Evolutionary conservation across 768 basidiomycete genomes (phyloP).

Genomic region (Suillus hirtellus): DNA sequence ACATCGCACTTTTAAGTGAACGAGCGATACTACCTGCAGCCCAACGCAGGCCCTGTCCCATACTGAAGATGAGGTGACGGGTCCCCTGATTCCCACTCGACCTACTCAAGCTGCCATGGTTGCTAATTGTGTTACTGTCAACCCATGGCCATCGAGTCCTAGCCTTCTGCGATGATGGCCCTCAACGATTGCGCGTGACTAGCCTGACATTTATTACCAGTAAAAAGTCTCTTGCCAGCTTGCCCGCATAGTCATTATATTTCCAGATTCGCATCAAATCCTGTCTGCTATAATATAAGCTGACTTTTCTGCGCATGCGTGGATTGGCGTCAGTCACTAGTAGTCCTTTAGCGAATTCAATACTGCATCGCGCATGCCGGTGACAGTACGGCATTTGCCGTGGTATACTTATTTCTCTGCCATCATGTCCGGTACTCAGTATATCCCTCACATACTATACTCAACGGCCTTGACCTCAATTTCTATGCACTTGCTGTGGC

Average conservation of each 20-base stretch:
- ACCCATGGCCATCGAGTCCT: not conserved
- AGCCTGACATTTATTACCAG: not conserved
- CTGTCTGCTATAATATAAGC: not conserved
- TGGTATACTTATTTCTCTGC: not conserved
- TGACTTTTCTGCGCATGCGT: not conserved
- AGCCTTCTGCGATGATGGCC: not conserved
- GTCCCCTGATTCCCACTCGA: not conserved
- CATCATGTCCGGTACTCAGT: constrained; percentile 35
- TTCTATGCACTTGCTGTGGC: constrained; percentile 63
- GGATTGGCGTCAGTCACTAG: not conserved
- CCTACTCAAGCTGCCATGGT: not conserved
- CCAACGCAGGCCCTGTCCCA: not conserved
- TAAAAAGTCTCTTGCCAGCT: not conserved
- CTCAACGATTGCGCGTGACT: not conserved
- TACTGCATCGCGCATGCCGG: not conserved
- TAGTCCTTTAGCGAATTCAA: not conserved
- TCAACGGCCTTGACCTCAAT: constrained; percentile 66
- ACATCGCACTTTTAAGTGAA: not conserved
- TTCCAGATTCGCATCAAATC: not conserved
- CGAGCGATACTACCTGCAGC: not conserved
- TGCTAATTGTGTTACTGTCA: not conserved
- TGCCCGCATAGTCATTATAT: not conserved
- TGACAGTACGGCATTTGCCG: constrained; percentile 3
- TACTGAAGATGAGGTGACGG: not conserved
- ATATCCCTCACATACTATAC: constrained; percentile 66